Base-by-base conservation (phyloP, 805 yeast genomes). In the Clavispora fructus region DNA sequence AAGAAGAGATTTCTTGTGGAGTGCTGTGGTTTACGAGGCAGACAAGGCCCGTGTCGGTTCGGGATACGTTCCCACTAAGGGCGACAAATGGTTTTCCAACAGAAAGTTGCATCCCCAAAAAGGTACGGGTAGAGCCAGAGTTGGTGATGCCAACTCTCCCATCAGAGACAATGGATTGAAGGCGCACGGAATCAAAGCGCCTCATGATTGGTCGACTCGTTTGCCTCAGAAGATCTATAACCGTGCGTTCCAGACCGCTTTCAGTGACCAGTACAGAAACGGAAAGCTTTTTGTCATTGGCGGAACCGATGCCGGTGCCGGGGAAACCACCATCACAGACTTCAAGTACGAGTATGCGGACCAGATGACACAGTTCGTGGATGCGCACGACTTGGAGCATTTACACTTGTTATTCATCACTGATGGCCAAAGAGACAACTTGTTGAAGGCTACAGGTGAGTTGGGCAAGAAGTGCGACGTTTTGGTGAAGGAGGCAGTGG, bases 101-200 rank as follows among this genome's bases (percentile, higher is more conserved):
- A 78, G 78, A 59, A 94, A 94, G 63, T 71, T 94, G 55, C 74
- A 80, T 33, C 87, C 89, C 28, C 99, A 94, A 69, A 94, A 94
- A 68, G 98, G 98, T 49, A 72, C 88, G 13, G 99, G 99, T 69
- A 77, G 79, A 51, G 99, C 99, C 44, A 83, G 99, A 75, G 85
- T 81, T 45, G 99, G 99, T 72, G 97, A 91, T 68, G 90, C 87
- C 48, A 92, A 91, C 60, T 88, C 96, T 23, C 99, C 99, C 42
- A 85, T 83, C 39, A 83, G 96, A 70, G 82, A 80, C 59, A 88
- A 86, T 60, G 97, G 96, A 64, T 90, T 92, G 44, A 76, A 84
- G 57, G 97, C 98, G 0, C 80, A 85, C 58, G 97, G 94, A 13
- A 83, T 94, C 62, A 80, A 78, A 45, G 97, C 97, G 3, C 96